Percentiles rank a stretch among this genome's conserved stretches.
Evolutionary conservation across 441 rosid species (phyloP).

Genomic region (Sinapis alba): DNA sequence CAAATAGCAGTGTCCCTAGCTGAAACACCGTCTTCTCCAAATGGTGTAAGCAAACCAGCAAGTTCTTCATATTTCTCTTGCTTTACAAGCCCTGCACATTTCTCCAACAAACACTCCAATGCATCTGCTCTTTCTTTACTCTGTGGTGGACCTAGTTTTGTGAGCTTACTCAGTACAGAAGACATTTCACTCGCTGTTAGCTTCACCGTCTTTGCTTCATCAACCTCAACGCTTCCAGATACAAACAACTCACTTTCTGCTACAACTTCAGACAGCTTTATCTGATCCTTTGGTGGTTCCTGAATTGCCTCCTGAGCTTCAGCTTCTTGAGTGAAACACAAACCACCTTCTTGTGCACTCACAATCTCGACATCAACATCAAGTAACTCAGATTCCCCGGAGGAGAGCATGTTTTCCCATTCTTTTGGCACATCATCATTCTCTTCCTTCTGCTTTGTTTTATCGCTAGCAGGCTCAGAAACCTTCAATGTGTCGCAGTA

Average conservation of each 20-base stretch:
- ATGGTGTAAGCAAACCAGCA: conserved; percentile 82
- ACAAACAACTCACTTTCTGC: conserved; percentile 35
- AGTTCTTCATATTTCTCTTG: conserved; percentile 90
- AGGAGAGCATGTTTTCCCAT: conserved; percentile 41
- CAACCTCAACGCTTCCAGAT: conserved; percentile 47
- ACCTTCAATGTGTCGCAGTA: conserved; percentile 51
- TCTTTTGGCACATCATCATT: conserved; percentile 43
- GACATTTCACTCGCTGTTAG: conserved; percentile 54
- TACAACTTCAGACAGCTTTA: conserved; percentile 39
- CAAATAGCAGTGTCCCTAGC: conserved; percentile 98
- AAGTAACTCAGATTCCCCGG: conserved; percentile 41
- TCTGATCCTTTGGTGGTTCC: conserved; percentile 35
- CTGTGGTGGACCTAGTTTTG: conserved; percentile 56
- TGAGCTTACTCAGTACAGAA: conserved; percentile 50
- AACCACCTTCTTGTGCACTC: conserved; percentile 38
- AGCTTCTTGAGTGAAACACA: conserved; percentile 36
- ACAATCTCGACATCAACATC: conserved; percentile 47
- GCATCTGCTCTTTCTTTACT: conserved; percentile 85
- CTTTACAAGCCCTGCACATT: conserved; percentile 84
- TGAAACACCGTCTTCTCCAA: conserved; percentile 90
- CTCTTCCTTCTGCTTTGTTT: conserved; percentile 45
- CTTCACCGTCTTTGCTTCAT: conserved; percentile 38
- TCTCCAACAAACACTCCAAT: conserved; percentile 84
- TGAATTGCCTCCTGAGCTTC: conserved; percentile 35
- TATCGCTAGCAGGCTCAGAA: conserved; percentile 47